Evolutionary conservation across 345 rosid species (phyloP), one percentile per base, ranked within the genome.

Genomic region (Boechera stricta): DNA sequence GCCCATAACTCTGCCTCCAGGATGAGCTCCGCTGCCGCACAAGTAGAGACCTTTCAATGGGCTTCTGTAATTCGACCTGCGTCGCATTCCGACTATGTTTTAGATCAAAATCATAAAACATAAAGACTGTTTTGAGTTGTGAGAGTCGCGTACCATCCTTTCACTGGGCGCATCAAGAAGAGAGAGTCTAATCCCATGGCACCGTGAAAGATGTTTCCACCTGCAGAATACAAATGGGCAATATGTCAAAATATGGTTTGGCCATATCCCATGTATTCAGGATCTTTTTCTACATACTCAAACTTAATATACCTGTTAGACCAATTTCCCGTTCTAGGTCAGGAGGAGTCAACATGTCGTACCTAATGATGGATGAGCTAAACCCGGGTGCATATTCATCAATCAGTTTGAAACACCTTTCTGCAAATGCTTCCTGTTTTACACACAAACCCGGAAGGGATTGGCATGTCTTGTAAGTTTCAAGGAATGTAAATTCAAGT

Each of bases 1-100:
- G 15, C 96, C 98, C 91, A 87, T 94, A 54, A 90, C 94, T 5
- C 93, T 96, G n/a, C 97, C 98, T 9, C 97, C 94, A 0, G 98
- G 97, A 74, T 93, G 98, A 29, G 89, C 77, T 5, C 98, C 97
- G 7, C 98, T 93, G 26, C 98, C 97, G 53, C 97, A 91, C 64
- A 90, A 74, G 85, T 87, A 93, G 35, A 93, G 79, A 29, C 98
- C 94, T 75, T 64, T 76, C 10, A 93, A 52, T 2, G 98, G 97
- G 10, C 90, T 91, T 59, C 79, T 81, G 67, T 94, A 88, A 65
- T 71, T 86, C 8, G 94, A 94, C 97, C 96, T 91, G 85, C 31
- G 69, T 11, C 59, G 39, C 57, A 48, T 52, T 29, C 5, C 21
- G 1, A 55, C 24, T 45, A 10, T 10, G 31, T 12, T 55, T n/a